Percentiles rank a stretch among this genome's conserved stretches.
Conservation (phyloP, 78 protist species). For the slime mould (Dictyostelium discoideum) region DNA sequence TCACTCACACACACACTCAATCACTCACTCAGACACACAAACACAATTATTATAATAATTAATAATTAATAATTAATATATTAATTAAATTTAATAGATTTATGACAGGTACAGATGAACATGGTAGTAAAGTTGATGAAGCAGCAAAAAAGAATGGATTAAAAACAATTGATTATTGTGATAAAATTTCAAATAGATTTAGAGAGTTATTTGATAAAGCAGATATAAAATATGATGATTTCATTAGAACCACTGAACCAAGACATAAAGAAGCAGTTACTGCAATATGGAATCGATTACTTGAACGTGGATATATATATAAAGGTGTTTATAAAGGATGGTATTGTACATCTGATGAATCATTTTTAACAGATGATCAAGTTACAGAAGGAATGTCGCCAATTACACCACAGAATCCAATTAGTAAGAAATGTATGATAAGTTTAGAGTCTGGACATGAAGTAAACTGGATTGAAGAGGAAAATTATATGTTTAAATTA, state of each 20-base stretch:
- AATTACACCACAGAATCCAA: conserved; percentile 12
- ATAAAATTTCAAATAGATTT: conserved; percentile 36
- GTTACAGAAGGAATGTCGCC: conserved; percentile 64
- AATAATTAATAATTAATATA: too few relatives aligned
- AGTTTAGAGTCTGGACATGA: conserved; percentile 83
- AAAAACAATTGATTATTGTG: conserved; percentile 84
- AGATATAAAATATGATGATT: conserved; percentile 44
- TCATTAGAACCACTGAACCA: conserved; percentile 68
- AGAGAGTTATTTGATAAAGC: neutral
- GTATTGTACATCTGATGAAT: conserved; percentile 96
- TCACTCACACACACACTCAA: neutral
- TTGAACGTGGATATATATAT: conserved; percentile 90
- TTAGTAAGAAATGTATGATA: conserved; percentile 19
- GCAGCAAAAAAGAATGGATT: conserved; percentile 85
- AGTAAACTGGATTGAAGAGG: conserved; percentile 77
- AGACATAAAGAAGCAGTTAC: conserved; percentile 47
- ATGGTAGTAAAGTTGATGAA: conserved; percentile 92
- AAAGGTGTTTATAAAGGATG: conserved; percentile 95
- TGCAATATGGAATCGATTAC: conserved; percentile 89
- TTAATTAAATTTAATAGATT: conserved; percentile 20
- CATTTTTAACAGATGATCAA: conserved; percentile 89
- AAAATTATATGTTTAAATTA: conserved; percentile 89
- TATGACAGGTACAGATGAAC: conserved; percentile 97
- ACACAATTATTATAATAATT: neutral
- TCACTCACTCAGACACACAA: neutral